phyloP scores from a whole-genome alignment of 2,329 filamentous ascomycete species.

The Atkinsonella texensis region DNA sequence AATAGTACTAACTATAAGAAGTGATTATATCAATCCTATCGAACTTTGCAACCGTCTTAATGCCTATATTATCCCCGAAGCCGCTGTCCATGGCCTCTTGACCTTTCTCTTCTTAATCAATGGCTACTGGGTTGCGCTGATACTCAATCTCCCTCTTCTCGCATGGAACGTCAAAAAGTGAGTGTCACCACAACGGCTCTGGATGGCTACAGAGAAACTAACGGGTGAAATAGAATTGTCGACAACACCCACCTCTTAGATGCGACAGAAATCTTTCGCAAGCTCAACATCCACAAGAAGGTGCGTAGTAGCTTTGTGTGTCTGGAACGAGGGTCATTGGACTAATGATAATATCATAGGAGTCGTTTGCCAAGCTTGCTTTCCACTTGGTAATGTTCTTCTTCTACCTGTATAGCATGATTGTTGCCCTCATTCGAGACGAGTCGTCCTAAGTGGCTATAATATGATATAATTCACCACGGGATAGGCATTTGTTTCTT shows the following conservation, averaged over 20 bases:
- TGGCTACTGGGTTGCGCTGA: slow-evolving; percentile 90
- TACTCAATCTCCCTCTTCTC: slow-evolving; percentile 85
- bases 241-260: slow-evolving; percentile 96
- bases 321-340: background rate
- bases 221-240: slow-evolving; percentile 54
- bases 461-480: background rate
- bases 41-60: slow-evolving; percentile 99
- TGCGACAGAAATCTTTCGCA: slow-evolving; percentile 98
- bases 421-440: slow-evolving; percentile 90
- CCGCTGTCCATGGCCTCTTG: slow-evolving; percentile 90
- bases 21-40: slow-evolving; percentile 99
- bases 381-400: slow-evolving; percentile 99
- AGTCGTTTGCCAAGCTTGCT: slow-evolving; percentile 97
- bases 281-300: slow-evolving; percentile 98
- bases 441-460: slow-evolving; percentile 59
- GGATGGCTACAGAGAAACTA: background rate
- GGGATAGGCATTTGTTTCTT: background rate
- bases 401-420: slow-evolving; percentile 99
- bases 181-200: slow-evolving; percentile 24
- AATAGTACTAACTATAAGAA: slow-evolving; percentile 24
- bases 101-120: slow-evolving; percentile 96
- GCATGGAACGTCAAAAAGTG: slow-evolving; percentile 98
- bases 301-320: slow-evolving; percentile 30
- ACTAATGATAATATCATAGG: slow-evolving; percentile 39
- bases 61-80: slow-evolving; percentile 98